Evolutionary conservation across 495 filamentous ascomycete species (phyloP), one percentile per base, ranked within the genome.

Genomic region (Parathielavia appendiculata): DNA sequence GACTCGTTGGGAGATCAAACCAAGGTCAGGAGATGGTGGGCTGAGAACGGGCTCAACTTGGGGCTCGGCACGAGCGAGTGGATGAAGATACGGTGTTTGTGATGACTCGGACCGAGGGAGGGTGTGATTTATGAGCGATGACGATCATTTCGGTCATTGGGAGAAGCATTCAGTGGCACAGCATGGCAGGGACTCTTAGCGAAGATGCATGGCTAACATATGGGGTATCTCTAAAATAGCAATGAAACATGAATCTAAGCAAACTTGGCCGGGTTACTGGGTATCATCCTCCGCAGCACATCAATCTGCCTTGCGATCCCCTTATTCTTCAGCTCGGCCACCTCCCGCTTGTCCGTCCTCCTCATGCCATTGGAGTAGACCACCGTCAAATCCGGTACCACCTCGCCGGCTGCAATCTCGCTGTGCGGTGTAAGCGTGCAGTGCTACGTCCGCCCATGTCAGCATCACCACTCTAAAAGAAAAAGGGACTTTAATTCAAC

Each of bases 21-120:
- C 44, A 81, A 81, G 45, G 90, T 95, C 13, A 79, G 87, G 52
- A 75, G 76, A 57, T 97, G 92, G 92, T 97, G 92, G 92, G 84
- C 87, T n/a, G 76, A 78, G 61, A 95, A 95, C 67, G 91, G 92
- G 2, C 72, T 96, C 54, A 95, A 95, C 65, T 72, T 95, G 30
- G 91, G 91, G 0, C 79, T 95, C 20, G 86, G 87, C 0, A 92
- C 90, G 49, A 89, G 86, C 62, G 91, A 96, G 74, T 97, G 91
- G 92, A 95, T 96, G 87, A 91, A 88, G 75, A 67, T 65, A 8
- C 60, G 69, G 58, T 58, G 66, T 50, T 59, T 79, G 32, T 79
- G 54, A 66, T 12, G 8, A 3, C 6, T 35, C 5, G 10, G 30
- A 5, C 26, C 26, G 2, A 30, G 3, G 30, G 32, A 8, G 9